Evolutionary conservation across 768 basidiomycete genomes (phyloP), one percentile per base, ranked within the genome.

Genomic region (Pisolithus tinctorius): DNA sequence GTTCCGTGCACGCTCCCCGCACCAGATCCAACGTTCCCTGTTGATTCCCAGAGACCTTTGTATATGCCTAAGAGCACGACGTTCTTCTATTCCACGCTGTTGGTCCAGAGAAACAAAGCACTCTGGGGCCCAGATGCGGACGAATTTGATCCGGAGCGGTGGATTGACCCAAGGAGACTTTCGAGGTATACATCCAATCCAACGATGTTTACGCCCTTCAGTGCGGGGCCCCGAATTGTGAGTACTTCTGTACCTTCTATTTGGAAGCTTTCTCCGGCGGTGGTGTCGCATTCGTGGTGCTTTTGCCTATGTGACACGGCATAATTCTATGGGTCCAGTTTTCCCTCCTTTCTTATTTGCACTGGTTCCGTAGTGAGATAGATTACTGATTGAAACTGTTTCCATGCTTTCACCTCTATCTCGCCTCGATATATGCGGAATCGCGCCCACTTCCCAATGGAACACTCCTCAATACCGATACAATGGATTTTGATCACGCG

Each of bases 41-140:
- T 53, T 6, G 55, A 63, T 10, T 65, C 71, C 51, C 51, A 61
- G 11, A 64, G 64, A 25, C 79, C 79, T 1, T 63, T 82, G 23
- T 84, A 82, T 61, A 77, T 87, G 74, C 84, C 84, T 1, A 72
- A 70, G 41, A 62, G 66, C 20, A 82, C 82, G 2, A 71, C 71
- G 0, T 75, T 88, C 45, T 77, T 83, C 49, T 83, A 79, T 62
- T 67, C 80, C 23, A 77, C 82, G 0, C 66, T 87, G 30, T 68
- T 88, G 38, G 80, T 79, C 49, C 89, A 91, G 49, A 77, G 86
- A 0, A 83, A 82, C 56, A 71, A 73, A 41, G 74, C 71, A 16
- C 67, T 88, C 0, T 92, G 88, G 89, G 89, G 89, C 2, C 59
- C 71, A 0, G 85, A 90, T 54, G 87, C 88, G 0, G 77, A 87